Evolutionary conservation across 768 basidiomycete species (phyloP).

Genomic region (Suillus discolor): DNA sequence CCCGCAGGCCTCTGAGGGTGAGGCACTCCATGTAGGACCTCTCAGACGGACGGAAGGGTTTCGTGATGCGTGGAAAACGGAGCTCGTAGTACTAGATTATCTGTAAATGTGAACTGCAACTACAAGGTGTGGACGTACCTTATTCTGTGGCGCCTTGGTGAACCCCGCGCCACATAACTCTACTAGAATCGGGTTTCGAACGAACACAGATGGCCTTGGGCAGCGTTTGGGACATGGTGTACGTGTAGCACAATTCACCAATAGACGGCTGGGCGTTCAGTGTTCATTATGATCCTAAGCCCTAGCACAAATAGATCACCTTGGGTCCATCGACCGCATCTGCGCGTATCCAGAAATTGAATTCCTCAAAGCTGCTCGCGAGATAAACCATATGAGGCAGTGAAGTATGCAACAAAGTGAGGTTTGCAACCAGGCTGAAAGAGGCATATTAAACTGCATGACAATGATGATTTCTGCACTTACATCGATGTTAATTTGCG

Average conservation of each 20-base stretch:
- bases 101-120: constrained; percentile 2
- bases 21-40: constrained; percentile 65
- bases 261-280: constrained; percentile 21
- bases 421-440: constrained; percentile 48
- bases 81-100: constrained; percentile 71
- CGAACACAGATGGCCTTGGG: constrained; percentile 54
- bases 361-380: constrained; percentile 68
- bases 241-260: constrained; percentile 53
- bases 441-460: neutral
- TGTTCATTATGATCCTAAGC: neutral
- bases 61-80: constrained; percentile 80
- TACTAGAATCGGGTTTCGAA: constrained; percentile 63
- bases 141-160: constrained; percentile 60
- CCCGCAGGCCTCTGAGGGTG: constrained; percentile 51
- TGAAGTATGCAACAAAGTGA: constrained; percentile 75
- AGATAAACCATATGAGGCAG: constrained; percentile 71
- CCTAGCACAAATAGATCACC: neutral
- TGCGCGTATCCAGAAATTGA: constrained; percentile 62
- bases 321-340: constrained; percentile 24
- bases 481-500: constrained; percentile 43
- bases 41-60: constrained; percentile 61
- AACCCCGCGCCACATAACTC: constrained; percentile 87
- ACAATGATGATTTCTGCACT: constrained; percentile 18
- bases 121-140: constrained; percentile 38
- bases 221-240: constrained; percentile 50